Evolutionary conservation across 495 filamentous ascomycete genomes (phyloP), one percentile per base, ranked within the genome.

Genomic region (Tuber calosporum): DNA sequence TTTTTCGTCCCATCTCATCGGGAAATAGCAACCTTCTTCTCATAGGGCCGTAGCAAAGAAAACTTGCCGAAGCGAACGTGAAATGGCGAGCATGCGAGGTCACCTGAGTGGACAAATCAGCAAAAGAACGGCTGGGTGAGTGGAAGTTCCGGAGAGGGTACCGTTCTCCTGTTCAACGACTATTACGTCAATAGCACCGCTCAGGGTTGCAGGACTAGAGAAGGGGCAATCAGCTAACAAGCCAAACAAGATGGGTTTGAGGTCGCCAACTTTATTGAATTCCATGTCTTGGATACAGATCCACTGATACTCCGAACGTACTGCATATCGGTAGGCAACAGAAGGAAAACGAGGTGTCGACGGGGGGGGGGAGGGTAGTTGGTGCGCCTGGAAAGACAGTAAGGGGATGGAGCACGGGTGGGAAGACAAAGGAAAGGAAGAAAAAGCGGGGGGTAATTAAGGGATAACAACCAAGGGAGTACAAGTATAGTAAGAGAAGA

Each of bases 41-140:
- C 96, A 79, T 89, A 97, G 4, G 95, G 96, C 69, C 96, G 92
- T 76, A 99, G 84, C 45, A 99, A 85, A 43, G 93, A 96, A 85
- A 97, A 98, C 84, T 99, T 99, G 80, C 95, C 96, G 82, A 99
- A 99, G 69, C 95, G 93, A 74, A 99, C 94, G 83, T 99, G 96
- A 83, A 99, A 99, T 39, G 95, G 95, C 22, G 95, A 97, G 83
- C 95, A 99, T 72, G 90, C 90, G 11, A 90, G 82, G 40, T 81
- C 80, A 48, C 80, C 80, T 81, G 19, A 58, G 34, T 36, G 38
- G n/a, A 38, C 39, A 19, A 38, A 66, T 80, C 36, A 79, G 73
- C 37, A 67, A 22, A 17, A 41, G 22, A 71, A 67, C 42, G 66
- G 70, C 38, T 26, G 42, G 67, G 17, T n/a, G 19, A 40, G 69